These are phyloP conservation scores for Calamus simplicifolius DNA, from an alignment of 176 grass and related monocot species.

Conservation along the genomic window DNA sequence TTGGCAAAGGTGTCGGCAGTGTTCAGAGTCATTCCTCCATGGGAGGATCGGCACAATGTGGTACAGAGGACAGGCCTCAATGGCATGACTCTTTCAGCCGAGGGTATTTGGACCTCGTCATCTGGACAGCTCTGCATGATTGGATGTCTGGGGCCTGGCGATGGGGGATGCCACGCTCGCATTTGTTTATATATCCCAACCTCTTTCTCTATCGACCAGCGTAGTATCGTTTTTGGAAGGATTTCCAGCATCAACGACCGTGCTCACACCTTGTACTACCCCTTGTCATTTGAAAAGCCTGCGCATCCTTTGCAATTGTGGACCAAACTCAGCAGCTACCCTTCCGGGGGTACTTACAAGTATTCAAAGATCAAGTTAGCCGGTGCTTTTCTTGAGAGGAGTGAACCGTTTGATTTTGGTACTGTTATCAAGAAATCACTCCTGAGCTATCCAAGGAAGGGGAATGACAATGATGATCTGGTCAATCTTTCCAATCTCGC, in stretches of 20 bases:
- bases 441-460: constrained; percentile 59
- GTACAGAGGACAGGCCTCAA: constrained; percentile 46
- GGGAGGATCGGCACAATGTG: constrained; percentile 40
- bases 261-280: constrained; percentile 18
- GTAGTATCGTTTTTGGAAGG: constrained; percentile 51
- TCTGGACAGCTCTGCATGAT: constrained; percentile 86
- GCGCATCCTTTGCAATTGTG: constrained; percentile 47
- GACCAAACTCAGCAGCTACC: constrained; percentile 26
- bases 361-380: constrained; percentile 50
- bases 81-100: constrained; percentile 44
- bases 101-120: constrained; percentile 69
- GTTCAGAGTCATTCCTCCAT: constrained; percentile 48
- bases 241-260: constrained; percentile 36
- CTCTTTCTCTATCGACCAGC: constrained; percentile 44
- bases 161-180: constrained; percentile 39
- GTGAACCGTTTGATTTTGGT: constrained; percentile 54
- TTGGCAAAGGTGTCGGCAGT: constrained; percentile 60
- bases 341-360: constrained; percentile 28
- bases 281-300: constrained; percentile 40
- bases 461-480: neutral
- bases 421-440: constrained; percentile 65
- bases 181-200: constrained; percentile 71
- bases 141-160: constrained; percentile 47
- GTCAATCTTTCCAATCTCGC: constrained; percentile 35
- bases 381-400: constrained; percentile 41